Percentiles rank a stretch among this genome's conserved stretches.
These are phyloP conservation scores for Petunia hybrid DNA, from an alignment of 305 asterid genomes.

Conservation along the genomic window DNA sequence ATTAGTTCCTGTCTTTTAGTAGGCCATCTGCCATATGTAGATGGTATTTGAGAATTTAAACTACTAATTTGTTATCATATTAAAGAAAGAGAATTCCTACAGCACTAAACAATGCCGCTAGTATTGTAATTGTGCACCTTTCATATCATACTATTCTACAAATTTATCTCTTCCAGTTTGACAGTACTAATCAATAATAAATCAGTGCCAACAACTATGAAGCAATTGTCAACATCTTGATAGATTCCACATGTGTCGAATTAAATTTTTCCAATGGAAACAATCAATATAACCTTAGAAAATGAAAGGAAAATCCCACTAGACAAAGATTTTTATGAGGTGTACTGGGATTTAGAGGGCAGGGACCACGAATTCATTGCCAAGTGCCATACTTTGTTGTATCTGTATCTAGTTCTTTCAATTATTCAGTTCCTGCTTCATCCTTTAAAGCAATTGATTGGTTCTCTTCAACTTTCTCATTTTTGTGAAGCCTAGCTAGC, in stretches of 20 bases:
- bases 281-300: not conserved
- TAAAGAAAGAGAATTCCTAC: not conserved
- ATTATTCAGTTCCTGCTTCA: constrained; percentile 25
- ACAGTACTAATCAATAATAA: constrained; percentile 26
- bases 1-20: not conserved
- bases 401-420: constrained; percentile 19
- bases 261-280: constrained; percentile 11
- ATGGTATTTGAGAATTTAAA: not conserved
- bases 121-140: too few species aligned
- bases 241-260: constrained; percentile 2
- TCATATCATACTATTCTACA: not conserved
- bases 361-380: constrained; percentile 30
- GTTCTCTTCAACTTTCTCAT: constrained; percentile 23
- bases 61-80: not conserved
- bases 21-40: not conserved
- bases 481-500: constrained; percentile 24
- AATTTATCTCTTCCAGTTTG: not conserved
- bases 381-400: constrained; percentile 19
- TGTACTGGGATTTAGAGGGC: constrained; percentile 32
- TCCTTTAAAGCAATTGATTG: constrained; percentile 29
- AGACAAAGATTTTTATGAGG: constrained; percentile 14
- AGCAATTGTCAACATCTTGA: constrained; percentile 30
- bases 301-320: constrained; percentile 15
- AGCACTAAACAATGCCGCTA: not conserved
- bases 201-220: constrained; percentile 31